A percentile compares a stretch with the other conserved stretches of the same genome.
phyloP scores from a whole-genome alignment of 2,329 filamentous ascomycete species.

The Mariannaea sp. region DNA sequence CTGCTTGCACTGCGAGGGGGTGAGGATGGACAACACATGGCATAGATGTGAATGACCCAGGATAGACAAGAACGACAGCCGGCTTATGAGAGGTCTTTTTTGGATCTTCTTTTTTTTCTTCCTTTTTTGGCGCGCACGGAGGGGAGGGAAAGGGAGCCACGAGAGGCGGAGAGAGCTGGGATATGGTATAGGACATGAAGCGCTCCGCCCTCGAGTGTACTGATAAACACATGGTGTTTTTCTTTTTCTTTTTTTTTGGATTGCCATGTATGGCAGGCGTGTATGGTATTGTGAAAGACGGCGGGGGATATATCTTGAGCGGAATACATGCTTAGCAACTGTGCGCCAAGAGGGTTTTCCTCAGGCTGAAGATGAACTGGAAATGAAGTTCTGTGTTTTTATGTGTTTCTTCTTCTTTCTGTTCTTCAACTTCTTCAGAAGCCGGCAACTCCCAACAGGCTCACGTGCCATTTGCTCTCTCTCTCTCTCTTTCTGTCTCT shows the following conservation, averaged over 20 bases:
- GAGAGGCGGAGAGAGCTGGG: constrained; percentile 21
- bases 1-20: constrained; percentile 87
- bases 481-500: too few relatives aligned
- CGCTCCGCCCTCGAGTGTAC: constrained; percentile 25
- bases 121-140: constrained; percentile 22
- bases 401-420: not conserved
- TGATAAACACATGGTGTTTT: constrained; percentile 25
- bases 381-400: not conserved
- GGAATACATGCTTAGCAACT: constrained; percentile 25
- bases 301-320: constrained; percentile 15
- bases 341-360: constrained; percentile 14
- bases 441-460: too few relatives aligned
- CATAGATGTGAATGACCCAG: constrained; percentile 34
- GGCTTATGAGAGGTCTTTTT: constrained; percentile 3
- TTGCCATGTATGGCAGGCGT: constrained; percentile 20
- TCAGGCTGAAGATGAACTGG: constrained; percentile 12
- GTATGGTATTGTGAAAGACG: constrained; percentile 19
- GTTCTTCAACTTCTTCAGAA: not conserved
- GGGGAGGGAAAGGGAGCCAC: too few relatives aligned
- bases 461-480: too few relatives aligned
- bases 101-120: too few relatives aligned
- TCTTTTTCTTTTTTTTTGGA: too few relatives aligned
- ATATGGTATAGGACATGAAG: constrained; percentile 13
- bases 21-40: constrained; percentile 70
- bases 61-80: constrained; percentile 19